Evolutionary conservation across 768 basidiomycete genomes (phyloP), one percentile per base, ranked within the genome.

Genomic region (Tephrocybe rancida): DNA sequence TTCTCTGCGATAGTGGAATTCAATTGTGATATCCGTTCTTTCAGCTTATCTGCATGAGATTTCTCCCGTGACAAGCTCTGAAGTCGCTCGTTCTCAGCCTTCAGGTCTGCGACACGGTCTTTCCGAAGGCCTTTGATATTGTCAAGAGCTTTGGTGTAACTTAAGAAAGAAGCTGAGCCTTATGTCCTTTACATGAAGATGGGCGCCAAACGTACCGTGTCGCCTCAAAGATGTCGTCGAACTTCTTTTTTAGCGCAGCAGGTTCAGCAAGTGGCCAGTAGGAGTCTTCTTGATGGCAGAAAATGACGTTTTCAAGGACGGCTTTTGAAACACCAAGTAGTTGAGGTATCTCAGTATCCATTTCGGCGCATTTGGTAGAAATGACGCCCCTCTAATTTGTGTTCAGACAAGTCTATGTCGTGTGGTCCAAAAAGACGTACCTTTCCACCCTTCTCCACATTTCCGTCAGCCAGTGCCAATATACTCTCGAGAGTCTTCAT

Each of bases 201-300:
- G 4, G 1, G 25, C 16, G 39, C 37, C 37, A 29, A 37, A 64
- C 76, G 27, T 46, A 91, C 94, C 90, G 89, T 18, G 95, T 98
- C 3, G 97, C 97, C 70, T 99, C 97, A 63, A 99, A 98, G 52
- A 99, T 99, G 63, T 99, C 97, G 63, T 99, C 97, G 56, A 99
- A 99, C 68, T 98, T 98, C 81, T 98, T 98, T 80, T 99, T 99
- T 32, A 99, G 72, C 0, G 85, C 81, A 10, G 91, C 75, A 2
- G 96, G 91, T 61, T 98, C 97, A 0, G 95, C 81, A 21, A 99
- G 79, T 0, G 97, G 97, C 97, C 97, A 99, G 63, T 92, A 98
- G 0, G 94, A 95, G 48, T 99, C 97, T 64, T 99, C 97, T 71
- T 99, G 97, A 69, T 99, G 97, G 70, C 97, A 99, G 64, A 99